Conservation (phyloP, 2,329 filamentous ascomycete species). For the Fusarium dlaminii region DNA sequence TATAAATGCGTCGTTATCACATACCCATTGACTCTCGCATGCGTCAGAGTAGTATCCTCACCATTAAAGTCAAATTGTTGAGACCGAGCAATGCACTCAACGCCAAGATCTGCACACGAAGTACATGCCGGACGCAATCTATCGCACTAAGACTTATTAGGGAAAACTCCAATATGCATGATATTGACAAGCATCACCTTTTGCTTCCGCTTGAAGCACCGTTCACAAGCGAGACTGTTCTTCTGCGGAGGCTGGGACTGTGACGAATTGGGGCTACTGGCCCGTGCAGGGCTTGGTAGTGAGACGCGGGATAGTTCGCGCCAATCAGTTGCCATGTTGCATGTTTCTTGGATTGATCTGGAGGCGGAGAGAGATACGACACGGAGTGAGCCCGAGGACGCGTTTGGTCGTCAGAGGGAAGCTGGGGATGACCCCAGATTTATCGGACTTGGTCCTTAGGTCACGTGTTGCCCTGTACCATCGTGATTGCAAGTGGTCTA, state of each 20-base stretch:
- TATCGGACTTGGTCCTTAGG: slow-evolving; percentile 4
- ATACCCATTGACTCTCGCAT: slow-evolving; percentile 14
- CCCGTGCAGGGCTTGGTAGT: neutral
- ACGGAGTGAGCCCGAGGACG: slow-evolving; percentile 15
- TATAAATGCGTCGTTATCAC: accelerated
- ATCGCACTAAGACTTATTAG: neutral
- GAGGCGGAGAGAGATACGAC: neutral
- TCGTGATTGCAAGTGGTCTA: neutral
- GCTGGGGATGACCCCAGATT: neutral
- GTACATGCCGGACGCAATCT: slow-evolving; percentile 5
- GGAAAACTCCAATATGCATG: accelerated
- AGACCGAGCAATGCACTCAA: slow-evolving; percentile 13
- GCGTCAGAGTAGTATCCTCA: slow-evolving; percentile 17
- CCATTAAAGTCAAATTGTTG: slow-evolving; percentile 24
- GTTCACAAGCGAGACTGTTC: slow-evolving; percentile 23
- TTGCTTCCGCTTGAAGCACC: slow-evolving; percentile 33
- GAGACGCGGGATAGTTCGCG: neutral
- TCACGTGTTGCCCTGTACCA: slow-evolving; percentile 1
- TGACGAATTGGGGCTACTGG: slow-evolving; percentile 4
- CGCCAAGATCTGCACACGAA: slow-evolving; percentile 13
- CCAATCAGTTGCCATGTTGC: slow-evolving; percentile 16
- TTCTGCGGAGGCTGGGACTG: slow-evolving; percentile 2
- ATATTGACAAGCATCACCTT: neutral
- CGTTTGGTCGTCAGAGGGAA: neutral
- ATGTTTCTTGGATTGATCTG: neutral